Base-by-base conservation (phyloP, 108 stramenopile species). In the Discostella stelligeroides region DNA sequence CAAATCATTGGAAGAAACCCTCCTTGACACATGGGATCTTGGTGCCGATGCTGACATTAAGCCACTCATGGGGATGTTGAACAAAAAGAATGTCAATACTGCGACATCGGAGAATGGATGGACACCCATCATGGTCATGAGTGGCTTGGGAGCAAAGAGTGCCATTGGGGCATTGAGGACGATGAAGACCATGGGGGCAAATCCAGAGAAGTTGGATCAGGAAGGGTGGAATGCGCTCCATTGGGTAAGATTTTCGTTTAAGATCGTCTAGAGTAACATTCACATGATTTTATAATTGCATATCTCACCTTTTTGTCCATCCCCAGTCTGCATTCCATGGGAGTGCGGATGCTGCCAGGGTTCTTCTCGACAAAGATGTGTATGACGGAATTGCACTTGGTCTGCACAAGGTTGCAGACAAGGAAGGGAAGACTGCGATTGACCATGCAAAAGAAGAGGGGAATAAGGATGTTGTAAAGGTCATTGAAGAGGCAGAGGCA, bases 171-270 rank as follows among this genome's bases (percentile, higher is more conserved):
- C 84, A 1, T 81, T 92, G 82, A 73, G 66, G 61, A 60, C 83
- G 48, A 66, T 90, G 42, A 83, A 81, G 60, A 76, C 79, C 11
- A 40, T 95, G 20, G 94, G 91, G 9, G 94, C 85, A 24, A 86
- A 95, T 68, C 85, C 90, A 9, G 71, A 81, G 29, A 68, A 83
- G 66, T 66, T 70, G 10, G 94, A 95, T 68, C 66, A 76, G 59
- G 94, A 95, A 62, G 90, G 91, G 1, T 95, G 94, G 94, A 95
- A 87, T 66, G 81, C 91, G 30, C 71, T 92, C 39, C 94, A 95
- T 67, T 95, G 94, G 93, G 73, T 73, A 60, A 9, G 64, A 60
- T 10, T 57, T 72, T 25, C 42, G 24, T 34, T 28, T 54, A 14
- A 51, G 17, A 37, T 54, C 18, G 57, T 18, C 29, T 25, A 17